Evolutionary conservation across 768 basidiomycete genomes (phyloP).

Genomic region (Trametes meyenii): DNA sequence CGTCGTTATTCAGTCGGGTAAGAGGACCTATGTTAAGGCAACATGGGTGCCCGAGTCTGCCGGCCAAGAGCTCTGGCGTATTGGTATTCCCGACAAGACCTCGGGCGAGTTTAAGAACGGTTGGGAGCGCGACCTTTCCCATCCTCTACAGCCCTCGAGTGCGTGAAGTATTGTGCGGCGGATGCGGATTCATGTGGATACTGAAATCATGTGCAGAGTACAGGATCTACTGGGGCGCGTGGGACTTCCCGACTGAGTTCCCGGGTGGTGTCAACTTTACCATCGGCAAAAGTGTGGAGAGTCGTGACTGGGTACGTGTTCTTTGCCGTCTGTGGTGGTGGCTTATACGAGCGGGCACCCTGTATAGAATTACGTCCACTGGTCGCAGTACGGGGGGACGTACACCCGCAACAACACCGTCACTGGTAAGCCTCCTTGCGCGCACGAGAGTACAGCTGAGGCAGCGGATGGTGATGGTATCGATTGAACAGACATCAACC

Average conservation of each 20-base stretch:
- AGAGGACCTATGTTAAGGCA: constrained; percentile 19
- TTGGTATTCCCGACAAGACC: constrained; percentile 32
- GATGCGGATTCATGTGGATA: neutral
- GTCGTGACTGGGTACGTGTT: constrained; percentile 26
- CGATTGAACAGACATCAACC: constrained; percentile 15
- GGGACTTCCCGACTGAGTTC: constrained; percentile 35
- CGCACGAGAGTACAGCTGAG: neutral
- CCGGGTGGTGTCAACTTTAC: constrained; percentile 36
- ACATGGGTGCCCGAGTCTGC: constrained; percentile 30
- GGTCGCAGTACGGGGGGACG: constrained; percentile 33
- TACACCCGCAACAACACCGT: constrained; percentile 28
- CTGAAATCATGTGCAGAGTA: constrained; percentile 20
- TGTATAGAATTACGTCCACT: constrained; percentile 34
- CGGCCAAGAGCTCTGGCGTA: constrained; percentile 33
- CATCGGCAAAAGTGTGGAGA: constrained; percentile 28
- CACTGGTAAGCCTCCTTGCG: constrained; percentile 21
- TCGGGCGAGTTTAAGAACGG: constrained; percentile 33
- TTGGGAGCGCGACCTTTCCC: constrained; percentile 27
- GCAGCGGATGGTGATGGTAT: neutral
- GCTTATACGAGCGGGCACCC: neutral
- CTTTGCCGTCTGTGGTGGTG: neutral
- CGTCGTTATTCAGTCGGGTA: constrained; percentile 24
- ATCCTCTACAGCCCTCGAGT: constrained; percentile 27
- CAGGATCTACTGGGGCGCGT: constrained; percentile 34
- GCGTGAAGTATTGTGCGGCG: neutral